phyloP scores from a whole-genome alignment of 2,329 filamentous ascomycete species.

The Clarireedia sp. region DNA sequence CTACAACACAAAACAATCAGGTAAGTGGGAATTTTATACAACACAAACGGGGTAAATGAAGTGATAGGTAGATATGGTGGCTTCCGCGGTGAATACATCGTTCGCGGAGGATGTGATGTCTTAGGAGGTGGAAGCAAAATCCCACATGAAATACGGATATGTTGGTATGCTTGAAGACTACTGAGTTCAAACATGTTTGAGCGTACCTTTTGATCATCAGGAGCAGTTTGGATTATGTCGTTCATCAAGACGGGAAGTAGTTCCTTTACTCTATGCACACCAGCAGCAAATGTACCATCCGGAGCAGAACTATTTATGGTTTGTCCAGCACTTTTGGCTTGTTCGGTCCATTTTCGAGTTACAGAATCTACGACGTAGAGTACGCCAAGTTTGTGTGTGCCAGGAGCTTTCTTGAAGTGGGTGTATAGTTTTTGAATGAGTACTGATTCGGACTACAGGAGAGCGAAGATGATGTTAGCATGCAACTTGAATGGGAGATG shows the following conservation, averaged over 20 bases:
- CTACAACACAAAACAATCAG: constrained; percentile 48
- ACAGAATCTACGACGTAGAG: constrained; percentile 99
- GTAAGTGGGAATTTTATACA: constrained; percentile 37
- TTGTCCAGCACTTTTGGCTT: constrained; percentile 80
- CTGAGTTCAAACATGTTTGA: constrained; percentile 20
- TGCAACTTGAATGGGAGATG: not conserved
- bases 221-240: constrained; percentile 83
- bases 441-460: constrained; percentile 76
- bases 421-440: constrained; percentile 95
- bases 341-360: constrained; percentile 96
- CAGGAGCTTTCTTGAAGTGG: constrained; percentile 90
- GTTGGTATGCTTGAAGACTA: constrained; percentile 12
- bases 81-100: constrained; percentile 4
- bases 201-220: constrained; percentile 95
- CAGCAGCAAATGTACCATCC: constrained; percentile 89
- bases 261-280: constrained; percentile 94
- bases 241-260: constrained; percentile 89
- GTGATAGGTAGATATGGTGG: not conserved
- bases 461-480: constrained; percentile 14
- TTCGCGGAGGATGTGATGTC: constrained; percentile 12
- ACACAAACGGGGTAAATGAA: constrained; percentile 4
- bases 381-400: constrained; percentile 95
- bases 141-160: constrained; percentile 14
- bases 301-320: constrained; percentile 70
- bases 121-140: constrained; percentile 16